A percentile compares a stretch with the other conserved stretches of the same genome.
These are phyloP conservation scores for Gnaphalium uliginosum DNA, from an alignment of 129 eudicot species.

Conservation along the genomic window DNA sequence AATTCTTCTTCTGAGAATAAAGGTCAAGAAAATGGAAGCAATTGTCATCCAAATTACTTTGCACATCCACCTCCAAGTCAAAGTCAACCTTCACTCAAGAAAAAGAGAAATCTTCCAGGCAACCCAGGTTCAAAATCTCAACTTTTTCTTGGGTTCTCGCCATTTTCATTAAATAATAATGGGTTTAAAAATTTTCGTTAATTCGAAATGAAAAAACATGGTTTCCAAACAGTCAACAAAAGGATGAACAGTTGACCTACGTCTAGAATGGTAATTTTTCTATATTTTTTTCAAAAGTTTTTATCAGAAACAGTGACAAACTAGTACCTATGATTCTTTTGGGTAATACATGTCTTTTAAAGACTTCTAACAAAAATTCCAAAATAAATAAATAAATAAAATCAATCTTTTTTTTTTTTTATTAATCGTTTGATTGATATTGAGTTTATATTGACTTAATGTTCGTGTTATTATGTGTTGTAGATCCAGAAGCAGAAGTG, in stretches of 20 bases:
- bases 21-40: constrained; percentile 42
- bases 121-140: constrained; percentile 56
- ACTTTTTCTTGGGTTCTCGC: constrained; percentile 2
- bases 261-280: background rate
- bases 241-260: background rate
- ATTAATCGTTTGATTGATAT: background rate
- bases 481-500: constrained; percentile 82
- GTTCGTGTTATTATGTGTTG: background rate
- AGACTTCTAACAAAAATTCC: background rate
- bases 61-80: constrained; percentile 40
- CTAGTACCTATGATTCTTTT: background rate
- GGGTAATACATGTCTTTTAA: background rate
- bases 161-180: background rate
- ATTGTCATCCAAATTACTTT: constrained; percentile 32
- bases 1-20: constrained; percentile 43
- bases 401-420: background rate
- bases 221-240: background rate
- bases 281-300: background rate
- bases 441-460: background rate
- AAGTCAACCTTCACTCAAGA: constrained; percentile 55
- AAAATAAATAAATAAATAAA: background rate
- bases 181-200: background rate
- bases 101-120: constrained; percentile 73
- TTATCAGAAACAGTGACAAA: background rate
- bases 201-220: background rate